A percentile compares a stretch with the other conserved stretches of the same genome.
These are phyloP conservation scores for Yamadazyma kanchanaburiensis DNA, from an alignment of 1,139 yeast species.

Conservation along the genomic window DNA sequence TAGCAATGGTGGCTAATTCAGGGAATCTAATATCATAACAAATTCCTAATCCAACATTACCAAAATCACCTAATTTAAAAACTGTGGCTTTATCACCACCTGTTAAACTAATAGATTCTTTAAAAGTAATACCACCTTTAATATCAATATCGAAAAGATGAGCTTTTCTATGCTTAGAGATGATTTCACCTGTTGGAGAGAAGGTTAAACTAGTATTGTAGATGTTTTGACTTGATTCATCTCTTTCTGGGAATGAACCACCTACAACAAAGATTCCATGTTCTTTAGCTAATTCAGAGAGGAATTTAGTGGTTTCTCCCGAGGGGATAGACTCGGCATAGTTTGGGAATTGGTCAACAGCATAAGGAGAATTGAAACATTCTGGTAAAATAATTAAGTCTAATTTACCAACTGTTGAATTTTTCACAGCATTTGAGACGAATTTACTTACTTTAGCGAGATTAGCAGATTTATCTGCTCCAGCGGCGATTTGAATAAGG, in stretches of 20 bases:
- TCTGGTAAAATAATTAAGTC: constrained; percentile 79
- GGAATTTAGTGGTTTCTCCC: constrained; percentile 64
- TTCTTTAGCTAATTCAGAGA: constrained; percentile 62
- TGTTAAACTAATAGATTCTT: constrained; percentile 71
- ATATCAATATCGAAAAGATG: constrained; percentile 91
- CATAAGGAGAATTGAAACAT: constrained; percentile 94
- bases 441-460: constrained; percentile 48
- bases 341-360: constrained; percentile 78
- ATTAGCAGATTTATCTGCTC: constrained; percentile 61
- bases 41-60: constrained; percentile 83
- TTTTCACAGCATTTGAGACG: constrained; percentile 47
- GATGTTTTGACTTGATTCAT: constrained; percentile 45
- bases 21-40: constrained; percentile 94
- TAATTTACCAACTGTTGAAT: constrained; percentile 43
- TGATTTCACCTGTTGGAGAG: constrained; percentile 62
- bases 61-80: constrained; percentile 63
- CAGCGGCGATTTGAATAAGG: constrained; percentile 72
- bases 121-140: constrained; percentile 83
- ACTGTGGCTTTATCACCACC: constrained; percentile 83
- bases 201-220: constrained; percentile 85
- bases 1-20: constrained; percentile 78
- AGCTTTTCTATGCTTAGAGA: constrained; percentile 84
- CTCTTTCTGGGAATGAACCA: constrained; percentile 86
- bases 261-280: constrained; percentile 69
- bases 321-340: constrained; percentile 76